Evolutionary conservation across 176 grass and related monocot species (phyloP).

Genomic region (Lolium multiflorum): DNA sequence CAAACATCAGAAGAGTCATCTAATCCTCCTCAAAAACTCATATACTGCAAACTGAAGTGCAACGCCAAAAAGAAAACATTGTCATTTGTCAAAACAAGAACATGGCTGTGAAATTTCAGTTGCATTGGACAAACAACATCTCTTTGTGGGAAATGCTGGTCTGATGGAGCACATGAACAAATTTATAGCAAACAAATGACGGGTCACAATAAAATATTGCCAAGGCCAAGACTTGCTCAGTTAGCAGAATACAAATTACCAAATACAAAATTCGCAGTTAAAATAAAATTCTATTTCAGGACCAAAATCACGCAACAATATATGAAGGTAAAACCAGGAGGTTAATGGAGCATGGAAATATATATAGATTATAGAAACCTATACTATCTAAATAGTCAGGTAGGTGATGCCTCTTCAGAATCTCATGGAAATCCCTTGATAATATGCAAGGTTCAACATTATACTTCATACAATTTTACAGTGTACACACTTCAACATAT

Average conservation of each 20-base stretch:
- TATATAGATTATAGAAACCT: not conserved
- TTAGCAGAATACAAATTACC: not conserved
- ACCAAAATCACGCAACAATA: not conserved
- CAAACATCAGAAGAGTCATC: not conserved
- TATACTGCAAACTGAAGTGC: conserved; percentile 24
- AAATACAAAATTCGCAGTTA: not conserved
- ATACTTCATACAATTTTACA: not conserved
- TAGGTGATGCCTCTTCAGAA: not conserved
- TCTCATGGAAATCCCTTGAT: not conserved
- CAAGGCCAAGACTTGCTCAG: not conserved
- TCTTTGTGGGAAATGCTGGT: not conserved
- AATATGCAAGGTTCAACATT: not conserved
- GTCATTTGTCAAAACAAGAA: not conserved
- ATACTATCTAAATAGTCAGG: not conserved
- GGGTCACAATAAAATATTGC: not conserved
- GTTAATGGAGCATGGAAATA: too few relatives aligned
- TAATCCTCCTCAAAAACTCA: not conserved
- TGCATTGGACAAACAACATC: not conserved
- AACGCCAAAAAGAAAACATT: conserved; percentile 5
- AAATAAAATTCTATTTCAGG: not conserved
- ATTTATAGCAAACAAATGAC: not conserved
- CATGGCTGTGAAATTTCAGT: conserved; percentile 1
- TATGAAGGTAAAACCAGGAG: not conserved
- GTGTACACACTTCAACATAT: not conserved
- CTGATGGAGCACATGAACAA: not conserved